Evolutionary conservation across 2,329 filamentous ascomycete species (phyloP), one percentile per base, ranked within the genome.

Genomic region (Pseudocercospora vitis): DNA sequence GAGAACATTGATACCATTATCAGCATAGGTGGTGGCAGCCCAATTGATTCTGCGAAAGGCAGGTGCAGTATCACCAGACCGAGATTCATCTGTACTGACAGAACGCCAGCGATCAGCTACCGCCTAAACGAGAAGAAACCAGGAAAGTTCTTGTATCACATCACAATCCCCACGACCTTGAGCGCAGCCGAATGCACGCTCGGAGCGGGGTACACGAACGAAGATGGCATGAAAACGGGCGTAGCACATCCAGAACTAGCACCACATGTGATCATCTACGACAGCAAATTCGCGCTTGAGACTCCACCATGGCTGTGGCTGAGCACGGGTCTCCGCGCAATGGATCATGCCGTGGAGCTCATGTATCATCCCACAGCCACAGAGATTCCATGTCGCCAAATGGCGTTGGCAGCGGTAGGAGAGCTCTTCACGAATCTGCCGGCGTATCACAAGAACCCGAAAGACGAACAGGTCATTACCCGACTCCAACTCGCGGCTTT

Each of bases 121-220:
- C 73, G 74, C 12, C 61, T 72, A 12, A 70, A 76, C 54, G 71
- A 77, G 52, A 70, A 68, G 49, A 62, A 61, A 23, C 47, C 54
- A 8, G 65, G 67, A 7, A 73, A 70, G 52, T 78, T 70, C 65
- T 66, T 79, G 7, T 68, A 71, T 28, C 75, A 76, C 59, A 73
- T 79, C 57, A 65, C 74, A n/a, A 75, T 79, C 16, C 76, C 76
- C 0, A 79, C 76, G 1, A 79, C 76, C 0, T 64, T 79, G 26
- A 76, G 72, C 24, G 80, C 80, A 0, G 77, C 77, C n/a, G 80
- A 83, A 60, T 81, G 78, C 60, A 81, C 80, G 0, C 69, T 75
- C 39, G 71, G 70, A 32, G 79, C 77, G 0, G 79, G 79, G 3
- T 82, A 77, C 62, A 82, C 80, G 0, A 70, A 72, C 14, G 65